Percentiles rank a stretch among this genome's conserved stretches.
These are phyloP conservation scores for Arabis hirsuta DNA, from an alignment of 345 rosid species.

Conservation along the genomic window DNA sequence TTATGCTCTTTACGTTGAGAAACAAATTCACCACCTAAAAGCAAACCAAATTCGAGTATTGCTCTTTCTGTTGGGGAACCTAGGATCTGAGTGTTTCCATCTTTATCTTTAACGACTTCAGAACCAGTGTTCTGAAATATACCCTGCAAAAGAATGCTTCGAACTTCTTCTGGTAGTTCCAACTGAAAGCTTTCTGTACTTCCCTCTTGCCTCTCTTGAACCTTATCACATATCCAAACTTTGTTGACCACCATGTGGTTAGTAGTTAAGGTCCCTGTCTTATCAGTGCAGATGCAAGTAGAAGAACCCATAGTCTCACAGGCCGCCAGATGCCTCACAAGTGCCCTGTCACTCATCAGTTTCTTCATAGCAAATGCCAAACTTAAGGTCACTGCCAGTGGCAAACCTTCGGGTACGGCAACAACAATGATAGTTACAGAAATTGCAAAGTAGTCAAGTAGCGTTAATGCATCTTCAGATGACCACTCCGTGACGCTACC, in stretches of 20 bases:
- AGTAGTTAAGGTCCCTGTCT: conserved; percentile 76
- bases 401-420: conserved; percentile 82
- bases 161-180: conserved; percentile 47
- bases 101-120: conserved; percentile 67
- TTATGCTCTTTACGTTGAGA: conserved; percentile 56
- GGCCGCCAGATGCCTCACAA: conserved; percentile 75
- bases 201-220: conserved; percentile 35
- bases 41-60: conserved; percentile 69
- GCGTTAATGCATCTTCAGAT: conserved; percentile 48
- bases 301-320: conserved; percentile 88
- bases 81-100: conserved; percentile 59
- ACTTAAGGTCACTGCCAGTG: conserved; percentile 77
- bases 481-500: conserved; percentile 54
- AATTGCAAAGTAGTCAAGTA: conserved; percentile 66
- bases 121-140: conserved; percentile 78
- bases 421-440: conserved; percentile 83
- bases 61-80: conserved; percentile 83
- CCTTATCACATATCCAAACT: conserved; percentile 58
- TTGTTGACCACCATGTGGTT: conserved; percentile 66
- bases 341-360: conserved; percentile 73
- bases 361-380: conserved; percentile 85
- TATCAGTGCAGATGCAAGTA: conserved; percentile 73
- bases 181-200: conserved; percentile 40
- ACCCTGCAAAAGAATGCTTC: conserved; percentile 57
- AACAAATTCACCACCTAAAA: conserved; percentile 60